Conservation (phyloP, 2,329 filamentous ascomycete species). For the Xylaria sp. region DNA sequence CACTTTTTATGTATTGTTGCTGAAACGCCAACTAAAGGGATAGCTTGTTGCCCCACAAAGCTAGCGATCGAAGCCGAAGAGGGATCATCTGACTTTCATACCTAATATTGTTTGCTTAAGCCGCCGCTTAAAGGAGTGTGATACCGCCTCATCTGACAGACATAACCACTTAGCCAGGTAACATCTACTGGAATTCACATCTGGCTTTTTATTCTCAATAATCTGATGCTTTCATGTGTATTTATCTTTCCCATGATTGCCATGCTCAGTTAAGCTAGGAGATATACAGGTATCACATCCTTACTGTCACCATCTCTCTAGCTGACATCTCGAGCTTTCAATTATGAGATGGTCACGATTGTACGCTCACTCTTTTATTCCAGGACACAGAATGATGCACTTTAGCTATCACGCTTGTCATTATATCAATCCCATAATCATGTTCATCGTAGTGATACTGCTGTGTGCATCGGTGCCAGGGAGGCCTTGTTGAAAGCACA, state of each 20-base stretch:
- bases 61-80: too few relatives aligned
- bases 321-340: background rate
- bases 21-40: too few relatives aligned
- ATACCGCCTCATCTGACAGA: background rate
- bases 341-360: background rate
- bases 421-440: background rate
- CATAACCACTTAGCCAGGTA: too few relatives aligned
- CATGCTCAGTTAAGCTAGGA: background rate
- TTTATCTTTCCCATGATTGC: background rate
- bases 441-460: slow-evolving; percentile 22
- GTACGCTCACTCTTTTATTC: background rate
- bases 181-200: background rate
- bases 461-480: slow-evolving; percentile 29
- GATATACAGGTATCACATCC: background rate
- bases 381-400: background rate
- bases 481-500: slow-evolving; percentile 20
- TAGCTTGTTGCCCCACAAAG: too few relatives aligned
- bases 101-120: background rate
- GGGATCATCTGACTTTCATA: too few relatives aligned
- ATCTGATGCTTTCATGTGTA: background rate
- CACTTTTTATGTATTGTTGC: too few relatives aligned
- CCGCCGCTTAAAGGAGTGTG: background rate
- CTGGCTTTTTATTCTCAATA: background rate
- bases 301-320: background rate
- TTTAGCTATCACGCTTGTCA: background rate